Evolutionary conservation across 2,329 filamentous ascomycete genomes (phyloP), one percentile per base, ranked within the genome.

Genomic region (Aspergillus fijiensis): DNA sequence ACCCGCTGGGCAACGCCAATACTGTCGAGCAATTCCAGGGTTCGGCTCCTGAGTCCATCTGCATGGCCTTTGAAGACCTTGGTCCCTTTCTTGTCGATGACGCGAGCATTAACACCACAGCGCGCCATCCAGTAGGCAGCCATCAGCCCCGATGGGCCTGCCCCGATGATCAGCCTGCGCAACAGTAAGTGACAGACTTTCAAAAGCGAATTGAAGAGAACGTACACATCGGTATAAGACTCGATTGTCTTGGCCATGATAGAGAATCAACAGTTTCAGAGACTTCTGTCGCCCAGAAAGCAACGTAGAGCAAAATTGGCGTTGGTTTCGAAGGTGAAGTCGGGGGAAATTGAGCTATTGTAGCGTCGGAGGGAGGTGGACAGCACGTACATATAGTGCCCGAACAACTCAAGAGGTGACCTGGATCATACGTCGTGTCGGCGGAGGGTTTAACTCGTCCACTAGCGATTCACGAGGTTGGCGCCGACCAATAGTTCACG

Each of bases 1-100:
- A 82, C 83, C 10, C 83, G 77, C 65, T 90, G 84, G 5, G 80
- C 85, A 64, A 91, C 85, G 1, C 86, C 87, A 65, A 91, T 87
- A 60, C 84, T 87, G 66, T 91, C 86, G 58, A 91, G 85, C 12
- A 91, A 88, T 72, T 67, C 64, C n/a, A 63, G 45, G 21, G 65
- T 65, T 29, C 61, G 60, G 23, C 59, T 57, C 29, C 61, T 57
- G 42, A 64, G 49, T 7, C 61, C 58, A 58, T 67, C 60, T 7
- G 67, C 67, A 56, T 71, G 69, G 23, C 70, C 68, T 23, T 63
- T 59, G 45, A 66, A 62, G 49, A 73, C 65, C 65, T 79, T 79
- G 2, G 70, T 75, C 2, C 70, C 72, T 60, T 77, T 69, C 59
- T 80, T 80, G 62, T 81, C 79, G 21, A 85, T 69, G 31, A 84